phyloP scores from a whole-genome alignment of 176 grass and related monocot genomes.

The Cymbopogon citratus region DNA sequence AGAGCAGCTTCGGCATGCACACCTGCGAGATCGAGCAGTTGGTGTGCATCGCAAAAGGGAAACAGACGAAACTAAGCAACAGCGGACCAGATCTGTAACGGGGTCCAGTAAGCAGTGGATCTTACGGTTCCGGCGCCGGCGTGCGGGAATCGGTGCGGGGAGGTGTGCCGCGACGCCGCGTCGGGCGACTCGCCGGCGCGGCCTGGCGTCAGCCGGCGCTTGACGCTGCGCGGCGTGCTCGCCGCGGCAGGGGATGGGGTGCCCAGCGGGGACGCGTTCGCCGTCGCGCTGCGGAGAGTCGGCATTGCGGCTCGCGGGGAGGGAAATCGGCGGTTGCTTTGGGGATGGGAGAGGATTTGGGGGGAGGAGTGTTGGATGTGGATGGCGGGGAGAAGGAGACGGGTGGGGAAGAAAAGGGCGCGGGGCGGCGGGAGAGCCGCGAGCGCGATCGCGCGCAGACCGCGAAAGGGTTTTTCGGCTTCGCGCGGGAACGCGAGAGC shows the following conservation, averaged over 20 bases:
- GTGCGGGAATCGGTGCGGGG: conserved; percentile 29
- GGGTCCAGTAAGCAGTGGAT: neutral
- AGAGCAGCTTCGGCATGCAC: conserved; percentile 35
- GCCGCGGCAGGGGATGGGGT: conserved; percentile 23
- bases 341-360: neutral
- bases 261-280: conserved; percentile 4
- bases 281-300: conserved; percentile 58
- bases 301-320: conserved; percentile 41
- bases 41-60: neutral
- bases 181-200: neutral
- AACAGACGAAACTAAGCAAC: neutral
- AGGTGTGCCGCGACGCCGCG: conserved; percentile 25
- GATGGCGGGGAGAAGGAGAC: neutral
- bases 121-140: conserved; percentile 29
- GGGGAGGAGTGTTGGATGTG: neutral
- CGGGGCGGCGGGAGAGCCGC: neutral
- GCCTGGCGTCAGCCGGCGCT: conserved; percentile 35
- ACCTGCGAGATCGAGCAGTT: conserved; percentile 34
- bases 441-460: conserved; percentile 22
- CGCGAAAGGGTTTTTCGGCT: conserved; percentile 35
- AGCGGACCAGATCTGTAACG: neutral
- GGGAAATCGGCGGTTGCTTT: neutral
- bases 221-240: conserved; percentile 38
- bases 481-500: conserved; percentile 43
- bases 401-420: conserved; percentile 34